Evolutionary conservation across 345 rosid species (phyloP), one percentile per base, ranked within the genome.

Genomic region (Cardamine occulta): DNA sequence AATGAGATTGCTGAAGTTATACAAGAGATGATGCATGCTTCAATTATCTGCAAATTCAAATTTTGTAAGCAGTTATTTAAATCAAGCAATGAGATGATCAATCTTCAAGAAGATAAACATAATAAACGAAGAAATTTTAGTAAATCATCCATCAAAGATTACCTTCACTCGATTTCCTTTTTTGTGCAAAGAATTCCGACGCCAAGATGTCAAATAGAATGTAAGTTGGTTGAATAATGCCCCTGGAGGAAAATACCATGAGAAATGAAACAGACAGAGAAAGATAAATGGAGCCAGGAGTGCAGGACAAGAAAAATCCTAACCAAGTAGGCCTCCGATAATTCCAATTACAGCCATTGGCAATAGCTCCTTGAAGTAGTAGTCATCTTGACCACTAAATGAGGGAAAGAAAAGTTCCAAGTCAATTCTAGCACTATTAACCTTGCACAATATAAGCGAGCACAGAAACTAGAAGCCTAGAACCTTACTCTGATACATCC

Each of bases 301-400:
- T 19, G 54, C 60, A 63, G 47, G 42, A 64, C 35, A 45, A 28
- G 62, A 40, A 60, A 70, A 34, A 2, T 49, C 68, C 72, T 55
- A 74, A 95, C 99, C 99, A 76, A 92, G 92, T 40, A 95, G 84
- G 78, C 97, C 99, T 60, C 99, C 99, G 63, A 88, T 85, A 57
- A 95, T 86, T 76, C 97, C 99, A 40, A 95, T 95, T 70, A 95
- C 83, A 31, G 97, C 96, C 99, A 95, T 95, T 18, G 99, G 99
- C 76, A 95, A 81, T 75, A 95, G 79, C 85, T 95, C 99, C 82
- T 73, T 81, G 74, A 95, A 90, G 70, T 92, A 92, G 75, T 95
- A 92, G 73, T 95, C 99, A 80, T 95, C 99, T 81, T 92, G 99
- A 78, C 92, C 99, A 77, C 99, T 95, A 72, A 63, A 81, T 58